A percentile compares a stretch with the other conserved stretches of the same genome.
Conservation (phyloP, 106 monocot genomes). For the Iris macrosiphon region DNA sequence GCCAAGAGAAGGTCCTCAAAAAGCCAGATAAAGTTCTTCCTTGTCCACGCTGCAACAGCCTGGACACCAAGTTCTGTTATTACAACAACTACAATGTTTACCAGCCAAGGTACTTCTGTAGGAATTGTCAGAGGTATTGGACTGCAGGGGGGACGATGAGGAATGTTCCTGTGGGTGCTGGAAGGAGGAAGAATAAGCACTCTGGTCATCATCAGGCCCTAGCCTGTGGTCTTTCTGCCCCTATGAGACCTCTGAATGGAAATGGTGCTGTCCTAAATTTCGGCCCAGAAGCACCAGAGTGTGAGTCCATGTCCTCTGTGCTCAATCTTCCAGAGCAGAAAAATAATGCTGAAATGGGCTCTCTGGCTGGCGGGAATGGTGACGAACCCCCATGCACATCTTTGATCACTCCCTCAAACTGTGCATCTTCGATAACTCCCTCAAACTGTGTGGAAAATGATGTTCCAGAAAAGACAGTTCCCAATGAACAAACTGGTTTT, state of each 20-base stretch:
- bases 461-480: not conserved
- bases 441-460: slow-evolving; percentile 13
- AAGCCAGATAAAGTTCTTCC: slow-evolving; percentile 57
- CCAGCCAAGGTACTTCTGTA: slow-evolving; percentile 63
- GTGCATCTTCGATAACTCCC: slow-evolving; percentile 9
- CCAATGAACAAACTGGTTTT: not conserved
- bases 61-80: slow-evolving; percentile 68
- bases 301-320: slow-evolving; percentile 10
- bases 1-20: slow-evolving; percentile 28
- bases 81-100: slow-evolving; percentile 67
- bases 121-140: slow-evolving; percentile 63
- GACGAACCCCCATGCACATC: slow-evolving; percentile 5
- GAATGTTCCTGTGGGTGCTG: slow-evolving; percentile 60
- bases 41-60: slow-evolving; percentile 57
- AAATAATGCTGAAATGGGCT: not conserved
- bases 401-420: slow-evolving; percentile 8
- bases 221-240: not conserved
- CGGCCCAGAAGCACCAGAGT: slow-evolving; percentile 19
- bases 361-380: slow-evolving; percentile 10
- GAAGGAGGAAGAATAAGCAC: slow-evolving; percentile 41
- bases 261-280: slow-evolving; percentile 9
- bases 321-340: slow-evolving; percentile 15
- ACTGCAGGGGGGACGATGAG: slow-evolving; percentile 67
- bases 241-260: not conserved
- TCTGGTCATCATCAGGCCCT: not conserved